Conservation (phyloP, 257 asterid species). For the Agastache rugosa region DNA sequence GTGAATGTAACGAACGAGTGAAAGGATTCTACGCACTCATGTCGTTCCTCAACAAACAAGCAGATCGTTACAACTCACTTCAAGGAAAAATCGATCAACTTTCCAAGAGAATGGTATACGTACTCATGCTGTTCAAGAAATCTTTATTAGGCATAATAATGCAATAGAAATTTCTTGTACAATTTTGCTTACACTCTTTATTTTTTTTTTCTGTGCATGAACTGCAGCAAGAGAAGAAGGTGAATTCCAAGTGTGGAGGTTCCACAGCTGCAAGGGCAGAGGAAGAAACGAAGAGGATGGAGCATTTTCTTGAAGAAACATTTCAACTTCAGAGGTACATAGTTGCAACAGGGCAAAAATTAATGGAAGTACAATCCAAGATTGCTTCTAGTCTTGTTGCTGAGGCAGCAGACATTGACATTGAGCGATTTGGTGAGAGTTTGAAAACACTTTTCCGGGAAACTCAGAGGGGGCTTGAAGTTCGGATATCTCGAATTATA, state of each 20-base stretch:
- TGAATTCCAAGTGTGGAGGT: constrained; percentile 43
- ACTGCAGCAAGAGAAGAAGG: constrained; percentile 62
- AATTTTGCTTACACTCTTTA: not conserved
- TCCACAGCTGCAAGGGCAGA: constrained; percentile 47
- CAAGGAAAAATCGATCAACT: constrained; percentile 79
- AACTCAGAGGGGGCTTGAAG: constrained; percentile 85
- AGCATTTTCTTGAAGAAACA: constrained; percentile 84
- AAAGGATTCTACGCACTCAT: constrained; percentile 51
- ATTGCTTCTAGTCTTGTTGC: constrained; percentile 51
- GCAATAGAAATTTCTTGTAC: not conserved
- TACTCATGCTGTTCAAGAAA: not conserved
- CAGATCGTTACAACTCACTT: constrained; percentile 73
- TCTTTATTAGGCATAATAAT: not conserved
- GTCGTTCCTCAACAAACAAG: constrained; percentile 72
- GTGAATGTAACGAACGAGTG: constrained; percentile 34
- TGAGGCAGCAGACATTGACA: constrained; percentile 54
- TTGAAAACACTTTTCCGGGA: constrained; percentile 64
- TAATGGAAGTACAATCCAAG: constrained; percentile 68
- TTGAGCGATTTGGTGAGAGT: constrained; percentile 62
- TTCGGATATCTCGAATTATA: constrained; percentile 77
- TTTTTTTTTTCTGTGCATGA: not conserved
- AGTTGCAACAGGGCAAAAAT: constrained; percentile 84
- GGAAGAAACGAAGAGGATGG: constrained; percentile 71
- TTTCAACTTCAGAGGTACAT: constrained; percentile 84
- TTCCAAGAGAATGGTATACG: constrained; percentile 78